Evolutionary conservation across 139 green algal species (phyloP), one percentile per base, ranked within the genome.

Genomic region (Picochlorum sp.): DNA sequence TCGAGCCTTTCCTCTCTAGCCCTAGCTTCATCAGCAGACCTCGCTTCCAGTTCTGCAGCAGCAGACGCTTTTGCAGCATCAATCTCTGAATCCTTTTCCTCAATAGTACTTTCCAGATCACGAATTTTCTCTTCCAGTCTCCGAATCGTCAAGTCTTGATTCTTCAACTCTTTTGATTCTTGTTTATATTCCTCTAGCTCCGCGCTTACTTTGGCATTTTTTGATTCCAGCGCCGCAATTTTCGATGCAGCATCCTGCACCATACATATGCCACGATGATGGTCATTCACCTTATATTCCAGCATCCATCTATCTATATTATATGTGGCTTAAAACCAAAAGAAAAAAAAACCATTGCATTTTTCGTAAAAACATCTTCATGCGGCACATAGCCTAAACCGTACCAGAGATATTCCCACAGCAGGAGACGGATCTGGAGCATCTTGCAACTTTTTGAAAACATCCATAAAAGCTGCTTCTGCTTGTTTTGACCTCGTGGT

Each of bases 371-470:
- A 32, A 6, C 55, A 14, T 22, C n/a, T 24, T 16, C 12, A 62
- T 9, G 14, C 1, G 31, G 16, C 5, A 3, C 39, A 47, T 47
- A 47, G 5, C 8, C 9, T n/a, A 66, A 40, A 0, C 8, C 50
- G 37, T 29, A 71, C 67, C 36, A 89, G 60, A 2, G 75, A 76
- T 0, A 57, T 33, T 1, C 69, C 60, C 2, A 97, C 70, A 5
- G 75, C 68, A 3, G 75, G 69, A 0, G 83, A 78, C n/a, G 90
- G 90, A 61, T 97, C 90, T 5, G 90, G 90, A 0, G 90, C 90
- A 57, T 97, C 90, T 40, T 89, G 93, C 8, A 97, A 72, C 51
- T 84, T 79, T 67, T 95, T 77, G 52, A 96, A 97, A 22, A 96
- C 36, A 28, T 86, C 85, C 43, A 96, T 52, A 65, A 92, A 96